Evolutionary conservation across 1,139 yeast genomes (phyloP).

Genomic region (Eremothecium cymbalariae): DNA sequence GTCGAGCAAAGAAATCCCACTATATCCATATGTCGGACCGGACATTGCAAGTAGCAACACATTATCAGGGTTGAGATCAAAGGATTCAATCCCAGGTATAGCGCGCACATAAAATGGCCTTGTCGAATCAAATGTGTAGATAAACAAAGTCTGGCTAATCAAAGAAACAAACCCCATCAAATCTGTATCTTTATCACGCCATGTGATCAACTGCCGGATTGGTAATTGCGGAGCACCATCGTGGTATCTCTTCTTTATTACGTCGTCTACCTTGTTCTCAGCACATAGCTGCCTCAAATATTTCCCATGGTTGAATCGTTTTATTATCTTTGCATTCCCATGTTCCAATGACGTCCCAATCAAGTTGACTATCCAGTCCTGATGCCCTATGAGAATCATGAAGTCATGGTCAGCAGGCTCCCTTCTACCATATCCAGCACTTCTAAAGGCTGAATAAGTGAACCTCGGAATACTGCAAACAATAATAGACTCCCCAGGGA

Average conservation of each 20-base stretch:
- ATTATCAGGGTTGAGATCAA: slow-evolving; percentile 17
- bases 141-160: slow-evolving; percentile 26
- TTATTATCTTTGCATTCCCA: slow-evolving; percentile 23
- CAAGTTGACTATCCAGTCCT: slow-evolving; percentile 26
- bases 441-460: slow-evolving; percentile 5
- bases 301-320: slow-evolving; percentile 24
- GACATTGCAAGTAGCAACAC: slow-evolving; percentile 19
- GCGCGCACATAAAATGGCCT: slow-evolving; percentile 24
- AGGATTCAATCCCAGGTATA: slow-evolving; percentile 21
- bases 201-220: slow-evolving; percentile 18
- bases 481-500: slow-evolving; percentile 24
- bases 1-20: slow-evolving; percentile 24
- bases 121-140: slow-evolving; percentile 19
- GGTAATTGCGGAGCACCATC: slow-evolving; percentile 13
- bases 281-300: slow-evolving; percentile 16
- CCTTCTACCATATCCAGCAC: slow-evolving; percentile 7
- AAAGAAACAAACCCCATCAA: slow-evolving; percentile 20
- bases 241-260: slow-evolving; percentile 8
- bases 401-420: slow-evolving; percentile 14
- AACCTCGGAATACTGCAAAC: slow-evolving; percentile 14
- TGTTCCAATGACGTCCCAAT: slow-evolving; percentile 20
- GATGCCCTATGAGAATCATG: slow-evolving; percentile 24
- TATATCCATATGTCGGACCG: slow-evolving; percentile 22
- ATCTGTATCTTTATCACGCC: slow-evolving; percentile 13
- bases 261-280: slow-evolving; percentile 13